Base-by-base conservation (phyloP, 129 eudicot species). In the Helichrysum umbraculigerum region DNA sequence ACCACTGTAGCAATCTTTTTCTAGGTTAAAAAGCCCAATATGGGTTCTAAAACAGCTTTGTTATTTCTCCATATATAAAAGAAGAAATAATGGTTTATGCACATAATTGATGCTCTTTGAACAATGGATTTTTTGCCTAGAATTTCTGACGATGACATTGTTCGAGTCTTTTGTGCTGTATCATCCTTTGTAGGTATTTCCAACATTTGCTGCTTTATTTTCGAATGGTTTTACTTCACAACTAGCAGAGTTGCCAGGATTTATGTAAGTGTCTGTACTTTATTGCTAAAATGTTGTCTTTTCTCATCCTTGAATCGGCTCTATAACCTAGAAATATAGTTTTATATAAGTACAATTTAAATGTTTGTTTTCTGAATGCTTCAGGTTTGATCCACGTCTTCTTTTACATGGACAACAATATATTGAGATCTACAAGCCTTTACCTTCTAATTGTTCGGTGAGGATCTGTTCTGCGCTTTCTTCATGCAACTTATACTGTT, bases 381-480 rank as follows among this genome's bases (percentile, higher is more conserved):
- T 42, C 82, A 93, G 98, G 76, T 93, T 57, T 84, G 98, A 93
- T 93, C 98, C 92, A 20, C 91, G 90, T 21, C 98, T 94, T 75
- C 88, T 94, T 65, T 76, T 94, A 79, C 98, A 94, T 78, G 98
- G 97, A 33, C 97, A 94, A 73, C 98, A 94, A 61, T 91, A 88
- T 76, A 91, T 91, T n/a, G 97, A 94, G 82, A 89, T 94, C 59
- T 89, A 85, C 85, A 91, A 85, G 87, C 95, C 97, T 52, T 88
- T 87, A 79, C 96, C 98, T 70, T 66, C 97, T 35, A 82, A 68
- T 73, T 85, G 86, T 79, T 79, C 74, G 77, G 98, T 91, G 84
- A 86, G 96, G 35, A 70, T 82, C 76, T 64, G 78, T 21, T 70
- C 28, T 78, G 17, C 73, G 47, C 35, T 56, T 60, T 74, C 66